phyloP scores from a whole-genome alignment of 257 asterid species.

The Fraxinus anomala region DNA sequence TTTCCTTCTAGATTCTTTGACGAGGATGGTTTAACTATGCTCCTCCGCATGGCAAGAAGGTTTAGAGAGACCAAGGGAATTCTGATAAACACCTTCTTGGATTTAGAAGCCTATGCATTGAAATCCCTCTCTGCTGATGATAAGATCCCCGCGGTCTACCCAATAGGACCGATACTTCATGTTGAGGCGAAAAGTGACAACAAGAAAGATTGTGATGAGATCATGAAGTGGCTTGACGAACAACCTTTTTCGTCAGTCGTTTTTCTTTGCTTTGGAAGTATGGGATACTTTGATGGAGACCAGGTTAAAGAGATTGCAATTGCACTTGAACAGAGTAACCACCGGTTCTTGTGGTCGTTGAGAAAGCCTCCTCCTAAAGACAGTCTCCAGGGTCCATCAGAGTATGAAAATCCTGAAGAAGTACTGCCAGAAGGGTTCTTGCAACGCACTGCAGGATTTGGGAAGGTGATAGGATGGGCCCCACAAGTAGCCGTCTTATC shows the following conservation, averaged over 20 bases:
- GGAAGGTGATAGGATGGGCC: slow-evolving; percentile 50
- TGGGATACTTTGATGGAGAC: slow-evolving; percentile 23
- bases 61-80: slow-evolving; percentile 37
- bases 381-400: slow-evolving; percentile 16
- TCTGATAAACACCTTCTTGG: slow-evolving; percentile 37
- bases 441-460: slow-evolving; percentile 31
- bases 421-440: slow-evolving; percentile 39
- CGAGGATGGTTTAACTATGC: background rate
- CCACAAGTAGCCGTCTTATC: slow-evolving; percentile 38
- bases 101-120: slow-evolving; percentile 34
- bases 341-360: slow-evolving; percentile 45
- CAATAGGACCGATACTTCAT: slow-evolving; percentile 40
- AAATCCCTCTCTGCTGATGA: slow-evolving; percentile 18
- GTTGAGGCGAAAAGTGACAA: background rate
- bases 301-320: slow-evolving; percentile 45
- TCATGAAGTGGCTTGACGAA: slow-evolving; percentile 32
- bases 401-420: slow-evolving; percentile 18
- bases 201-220: background rate
- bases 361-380: slow-evolving; percentile 33
- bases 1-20: slow-evolving; percentile 26
- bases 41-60: slow-evolving; percentile 10
- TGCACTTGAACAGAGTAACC: slow-evolving; percentile 34
- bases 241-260: slow-evolving; percentile 41
- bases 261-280: slow-evolving; percentile 43
- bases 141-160: slow-evolving; percentile 34